Evolutionary conservation across 2,329 filamentous ascomycete species (phyloP), one percentile per base, ranked within the genome.

Genomic region (Neofusicoccum kwambonambiense): DNA sequence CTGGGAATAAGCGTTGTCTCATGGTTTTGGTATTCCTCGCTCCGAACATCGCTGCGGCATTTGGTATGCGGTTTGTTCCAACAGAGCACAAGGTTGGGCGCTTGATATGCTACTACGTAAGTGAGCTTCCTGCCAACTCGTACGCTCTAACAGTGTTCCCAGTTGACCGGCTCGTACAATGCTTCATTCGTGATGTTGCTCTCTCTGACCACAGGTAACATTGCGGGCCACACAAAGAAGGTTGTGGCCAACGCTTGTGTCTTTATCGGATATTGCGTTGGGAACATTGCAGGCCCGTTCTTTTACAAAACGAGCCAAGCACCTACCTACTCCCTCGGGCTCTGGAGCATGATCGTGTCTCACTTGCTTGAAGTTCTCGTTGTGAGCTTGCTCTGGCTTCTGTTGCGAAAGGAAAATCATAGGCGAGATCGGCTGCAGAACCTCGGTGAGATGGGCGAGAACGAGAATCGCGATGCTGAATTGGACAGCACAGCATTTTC

Each of bases 161-260:
- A 54, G 51, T 13, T 54, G 51, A 54, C 8, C 11, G 51, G 51
- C 42, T 71, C 73, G 64, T 75, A 75, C 51, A 66, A 73, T 1
- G 71, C 69, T 4, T 70, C 73, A 0, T 73, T 75, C 41, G 72
- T 75, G 27, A 66, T 76, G 2, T 22, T 58, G 8, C 65, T 73
- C 11, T 49, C 64, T 35, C 12, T 75, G 1, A 65, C 66, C 19
- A 68, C 68, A 3, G 72, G 73, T 45, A 78, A 78, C 63, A 76
- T 74, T 1, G 75, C 77, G 0, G 68, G 77, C 0, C 75, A 79
- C 34, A 79, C 77, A 0, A 79, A 79, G 50, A 77, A 82, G 56
- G 74, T 74, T 0, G 83, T 81, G 0, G 72, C 76, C 1, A 83
- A 83, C 19, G 73, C 83, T 1, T 72, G 82, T 12, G 74, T 83